A percentile compares a stretch with the other conserved stretches of the same genome.
Conservation (phyloP, 441 rosid genomes). For the Erodium trifolium region DNA sequence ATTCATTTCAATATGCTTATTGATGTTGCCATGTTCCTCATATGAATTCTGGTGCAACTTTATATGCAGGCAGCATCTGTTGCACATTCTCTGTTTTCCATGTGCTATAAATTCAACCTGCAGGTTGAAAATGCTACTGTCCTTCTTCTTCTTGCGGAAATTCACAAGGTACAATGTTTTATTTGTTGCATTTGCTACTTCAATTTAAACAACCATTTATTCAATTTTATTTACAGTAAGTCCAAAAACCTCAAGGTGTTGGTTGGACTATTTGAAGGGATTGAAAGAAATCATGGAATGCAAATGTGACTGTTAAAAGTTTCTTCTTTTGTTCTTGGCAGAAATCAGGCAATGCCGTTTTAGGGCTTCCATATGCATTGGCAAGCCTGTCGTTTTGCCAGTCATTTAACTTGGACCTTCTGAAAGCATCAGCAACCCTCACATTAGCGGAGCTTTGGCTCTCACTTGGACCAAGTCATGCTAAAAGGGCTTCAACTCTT, state of each 20-base stretch:
- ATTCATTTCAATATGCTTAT: neutral
- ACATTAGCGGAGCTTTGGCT: constrained; percentile 94
- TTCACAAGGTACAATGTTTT: constrained; percentile 64
- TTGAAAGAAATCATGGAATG: neutral
- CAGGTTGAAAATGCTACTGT: constrained; percentile 82
- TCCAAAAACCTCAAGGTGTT: neutral
- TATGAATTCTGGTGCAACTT: neutral
- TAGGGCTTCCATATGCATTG: constrained; percentile 87
- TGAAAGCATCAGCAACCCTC: constrained; percentile 85
- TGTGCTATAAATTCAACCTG: constrained; percentile 85
- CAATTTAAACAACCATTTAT: neutral
- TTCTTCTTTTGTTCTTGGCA: constrained; percentile 26
- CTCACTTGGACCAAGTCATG: constrained; percentile 70
- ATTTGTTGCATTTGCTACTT: neutral
- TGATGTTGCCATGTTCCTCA: neutral
- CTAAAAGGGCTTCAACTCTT: constrained; percentile 69
- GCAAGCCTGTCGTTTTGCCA: constrained; percentile 95
- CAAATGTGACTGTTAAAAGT: neutral
- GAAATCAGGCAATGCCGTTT: constrained; percentile 94
- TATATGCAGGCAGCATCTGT: constrained; percentile 72
- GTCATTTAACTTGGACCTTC: constrained; percentile 94
- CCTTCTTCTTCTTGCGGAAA: constrained; percentile 93
- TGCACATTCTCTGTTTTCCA: constrained; percentile 79
- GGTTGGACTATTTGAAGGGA: neutral
- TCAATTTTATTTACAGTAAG: neutral